Conservation (phyloP, 805 yeast genomes). For the Myxozyma lipomycoides region DNA sequence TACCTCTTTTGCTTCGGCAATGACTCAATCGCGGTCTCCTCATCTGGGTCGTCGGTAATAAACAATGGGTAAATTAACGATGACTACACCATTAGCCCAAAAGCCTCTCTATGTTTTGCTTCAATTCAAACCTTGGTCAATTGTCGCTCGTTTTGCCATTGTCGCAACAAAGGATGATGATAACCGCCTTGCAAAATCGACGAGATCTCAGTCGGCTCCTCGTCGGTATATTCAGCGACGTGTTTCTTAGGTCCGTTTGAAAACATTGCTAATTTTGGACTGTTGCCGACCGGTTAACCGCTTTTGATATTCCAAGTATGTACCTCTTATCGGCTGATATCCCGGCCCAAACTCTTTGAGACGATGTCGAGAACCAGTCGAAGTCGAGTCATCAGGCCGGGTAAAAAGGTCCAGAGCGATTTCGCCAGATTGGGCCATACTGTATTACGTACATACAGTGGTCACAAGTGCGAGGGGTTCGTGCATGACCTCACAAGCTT, state of each 20-base stretch:
- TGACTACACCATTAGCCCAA: conserved; percentile 14
- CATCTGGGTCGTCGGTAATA: conserved; percentile 75
- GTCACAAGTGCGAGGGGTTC: too few relatives aligned
- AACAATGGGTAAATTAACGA: conserved; percentile 83
- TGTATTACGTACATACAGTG: too few relatives aligned
- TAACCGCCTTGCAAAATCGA: conserved; percentile 91
- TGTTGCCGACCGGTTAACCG: too few relatives aligned
- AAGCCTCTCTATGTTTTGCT: neutral
- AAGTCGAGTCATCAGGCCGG: too few relatives aligned
- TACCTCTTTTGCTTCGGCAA: conserved; percentile 72
- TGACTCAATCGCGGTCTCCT: conserved; percentile 66
- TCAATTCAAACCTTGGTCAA: conserved; percentile 54
- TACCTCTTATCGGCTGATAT: too few relatives aligned
- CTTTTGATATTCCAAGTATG: too few relatives aligned
- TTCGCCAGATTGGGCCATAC: too few relatives aligned
- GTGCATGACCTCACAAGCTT: too few relatives aligned
- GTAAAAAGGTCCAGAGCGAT: too few relatives aligned
- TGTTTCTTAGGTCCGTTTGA: conserved; percentile 48
- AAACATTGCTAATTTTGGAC: conserved; percentile 5
- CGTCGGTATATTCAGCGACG: conserved; percentile 63
- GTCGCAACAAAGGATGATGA: conserved; percentile 80
- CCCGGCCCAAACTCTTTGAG: too few relatives aligned
- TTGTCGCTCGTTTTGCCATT: conserved; percentile 87
- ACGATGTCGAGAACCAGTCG: too few relatives aligned
- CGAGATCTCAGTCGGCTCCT: conserved; percentile 56